These are phyloP conservation scores for Pichia sp. DNA, from an alignment of 1,139 yeast genomes.

Conservation along the genomic window DNA sequence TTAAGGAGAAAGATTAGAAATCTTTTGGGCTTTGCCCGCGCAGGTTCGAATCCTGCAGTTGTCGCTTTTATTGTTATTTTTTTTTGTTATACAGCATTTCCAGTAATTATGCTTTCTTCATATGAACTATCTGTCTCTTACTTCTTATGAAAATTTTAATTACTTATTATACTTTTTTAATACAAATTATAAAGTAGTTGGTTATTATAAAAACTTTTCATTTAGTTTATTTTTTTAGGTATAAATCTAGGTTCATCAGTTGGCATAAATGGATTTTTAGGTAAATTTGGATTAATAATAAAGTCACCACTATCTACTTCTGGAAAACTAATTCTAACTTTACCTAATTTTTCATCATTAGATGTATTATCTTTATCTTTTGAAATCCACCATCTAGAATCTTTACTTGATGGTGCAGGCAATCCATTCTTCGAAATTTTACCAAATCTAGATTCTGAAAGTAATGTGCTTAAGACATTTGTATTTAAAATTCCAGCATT, in stretches of 20 bases:
- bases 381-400: slow-evolving; percentile 80
- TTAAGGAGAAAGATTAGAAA: slow-evolving; percentile 38
- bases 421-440: slow-evolving; percentile 37
- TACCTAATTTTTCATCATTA: slow-evolving; percentile 50
- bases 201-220: too few relatives aligned
- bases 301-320: slow-evolving; percentile 32
- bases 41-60: slow-evolving; percentile 38
- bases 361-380: slow-evolving; percentile 45
- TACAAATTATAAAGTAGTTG: not conserved
- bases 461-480: slow-evolving; percentile 16
- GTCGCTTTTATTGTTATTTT: slow-evolving; percentile 20
- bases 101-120: too few relatives aligned
- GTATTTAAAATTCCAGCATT: slow-evolving; percentile 2
- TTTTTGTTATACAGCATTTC: too few relatives aligned
- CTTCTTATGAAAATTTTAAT: not conserved
- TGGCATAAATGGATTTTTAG: slow-evolving; percentile 62
- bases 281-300: slow-evolving; percentile 59
- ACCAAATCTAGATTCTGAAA: slow-evolving; percentile 20
- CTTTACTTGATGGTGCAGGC: slow-evolving; percentile 87
- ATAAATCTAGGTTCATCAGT: slow-evolving; percentile 36
- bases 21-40: slow-evolving; percentile 38
- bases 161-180: not conserved
- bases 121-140: not conserved
- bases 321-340: slow-evolving; percentile 56
- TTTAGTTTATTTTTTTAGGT: too few relatives aligned